Percentiles rank a stretch among this genome's conserved stretches.
phyloP scores from a whole-genome alignment of 1,139 yeast species.

The Taiozyma sp. region DNA sequence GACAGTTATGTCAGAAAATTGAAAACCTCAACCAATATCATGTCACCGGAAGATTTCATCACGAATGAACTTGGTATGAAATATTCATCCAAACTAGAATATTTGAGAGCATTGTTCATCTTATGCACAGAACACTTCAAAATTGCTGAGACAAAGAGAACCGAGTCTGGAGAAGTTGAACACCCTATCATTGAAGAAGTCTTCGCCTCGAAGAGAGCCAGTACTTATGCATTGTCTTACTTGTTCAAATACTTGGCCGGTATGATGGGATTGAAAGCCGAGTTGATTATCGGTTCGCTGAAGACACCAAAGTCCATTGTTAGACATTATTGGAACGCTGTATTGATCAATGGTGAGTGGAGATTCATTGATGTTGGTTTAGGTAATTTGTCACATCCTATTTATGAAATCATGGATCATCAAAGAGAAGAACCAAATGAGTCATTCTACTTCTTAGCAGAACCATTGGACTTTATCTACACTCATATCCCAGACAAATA shows the following conservation, averaged over 20 bases:
- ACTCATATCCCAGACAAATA: slow-evolving; percentile 83
- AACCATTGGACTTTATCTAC: slow-evolving; percentile 70
- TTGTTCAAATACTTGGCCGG: slow-evolving; percentile 71
- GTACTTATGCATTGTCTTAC: slow-evolving; percentile 74
- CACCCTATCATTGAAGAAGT: slow-evolving; percentile 26
- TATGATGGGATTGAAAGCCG: slow-evolving; percentile 67
- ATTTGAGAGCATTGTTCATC: slow-evolving; percentile 57
- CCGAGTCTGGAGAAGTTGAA: slow-evolving; percentile 24
- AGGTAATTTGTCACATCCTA: slow-evolving; percentile 53
- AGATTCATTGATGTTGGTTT: slow-evolving; percentile 68
- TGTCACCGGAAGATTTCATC: slow-evolving; percentile 45
- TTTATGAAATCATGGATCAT: slow-evolving; percentile 31
- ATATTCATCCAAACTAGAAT: slow-evolving; percentile 44
- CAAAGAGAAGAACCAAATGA: slow-evolving; percentile 27
- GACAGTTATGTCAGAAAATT: slow-evolving; percentile 26
- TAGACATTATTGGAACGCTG: slow-evolving; percentile 89
- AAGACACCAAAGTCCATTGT: slow-evolving; percentile 70
- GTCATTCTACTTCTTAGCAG: slow-evolving; percentile 68
- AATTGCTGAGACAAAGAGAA: slow-evolving; percentile 32
- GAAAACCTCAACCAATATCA: slow-evolving; percentile 21
- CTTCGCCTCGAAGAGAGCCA: slow-evolving; percentile 41
- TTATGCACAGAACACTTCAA: slow-evolving; percentile 50
- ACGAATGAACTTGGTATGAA: slow-evolving; percentile 38
- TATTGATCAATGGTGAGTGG: slow-evolving; percentile 72
- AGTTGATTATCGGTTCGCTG: slow-evolving; percentile 76